Base-by-base conservation (phyloP, 2,329 filamentous ascomycete species). In the Pseudogymnoascus destructans region DNA sequence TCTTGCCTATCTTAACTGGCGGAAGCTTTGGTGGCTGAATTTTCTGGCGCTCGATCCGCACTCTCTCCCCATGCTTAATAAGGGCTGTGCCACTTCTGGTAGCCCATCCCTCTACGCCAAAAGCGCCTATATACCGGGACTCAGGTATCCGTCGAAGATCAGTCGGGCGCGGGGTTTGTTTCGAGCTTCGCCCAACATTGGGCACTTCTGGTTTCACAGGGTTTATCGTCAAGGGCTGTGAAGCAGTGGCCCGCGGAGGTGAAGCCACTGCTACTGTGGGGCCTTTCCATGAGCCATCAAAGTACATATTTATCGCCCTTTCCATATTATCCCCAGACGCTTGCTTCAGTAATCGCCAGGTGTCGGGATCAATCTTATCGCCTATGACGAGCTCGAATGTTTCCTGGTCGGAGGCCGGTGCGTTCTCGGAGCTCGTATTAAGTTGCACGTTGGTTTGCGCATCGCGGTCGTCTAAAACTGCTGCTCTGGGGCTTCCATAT, bases 71-170 rank as follows among this genome's bases (percentile, higher is more conserved):
- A 66, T 95, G 87, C 63, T 83, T 86, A 23, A 98, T 68, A 5
- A 96, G 69, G 35, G 81, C 81, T 2, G 73, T 74, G 0, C 92
- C 92, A 69, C 89, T 96, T 65, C 85, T 82, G 3, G 92, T 97
- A 5, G 89, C 85, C 93, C 93, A 98, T 3, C 85, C 93, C 58
- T 86, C 89, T 3, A 88, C 90, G 7, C 93, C 93, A 71, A 97
- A 93, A 0, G 90, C 89, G 15, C 93, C 93, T 61, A 97, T 80
- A 66, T 97, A 98, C 66, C 93, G 74, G 64, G 75, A 77, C 1
- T 72, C 66, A 0, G 84, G 83, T 75, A 70, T 57, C n/a, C 25
- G 54, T 15, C 10, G 27, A 21, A 8, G 2, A 56, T 23, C 19
- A 36, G 10, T 9, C 54, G 30, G 30, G 32, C 17, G 30, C 11